phyloP scores from a whole-genome alignment of 371 early-diverging fungal genomes.

The Enterocytospora artemiae region DNA sequence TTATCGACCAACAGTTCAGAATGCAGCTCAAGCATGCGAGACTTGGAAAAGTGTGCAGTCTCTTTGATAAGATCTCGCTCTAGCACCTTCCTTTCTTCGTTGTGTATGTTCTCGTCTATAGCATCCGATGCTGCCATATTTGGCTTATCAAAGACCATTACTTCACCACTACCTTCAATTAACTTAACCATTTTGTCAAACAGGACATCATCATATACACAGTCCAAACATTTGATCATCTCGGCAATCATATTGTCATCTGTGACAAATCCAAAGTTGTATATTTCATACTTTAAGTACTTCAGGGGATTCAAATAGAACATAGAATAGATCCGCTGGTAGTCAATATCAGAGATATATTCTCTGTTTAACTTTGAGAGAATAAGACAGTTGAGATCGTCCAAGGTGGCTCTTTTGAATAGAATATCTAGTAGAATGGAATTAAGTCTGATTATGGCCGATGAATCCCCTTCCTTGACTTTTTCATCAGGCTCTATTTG shows the following conservation, averaged over 20 bases:
- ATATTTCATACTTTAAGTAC: background rate
- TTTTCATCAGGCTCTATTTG: no score
- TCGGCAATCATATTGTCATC: constrained; percentile 1
- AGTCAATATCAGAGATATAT: background rate
- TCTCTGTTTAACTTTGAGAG: background rate
- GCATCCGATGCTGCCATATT: no score
- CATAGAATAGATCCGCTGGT: constrained; percentile 4
- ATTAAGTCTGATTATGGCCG: no score
- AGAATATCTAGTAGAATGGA: background rate
- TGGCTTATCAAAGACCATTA: no score
- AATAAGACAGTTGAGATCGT: background rate
- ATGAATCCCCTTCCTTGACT: no score
- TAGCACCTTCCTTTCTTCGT: no score
- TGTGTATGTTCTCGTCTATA: no score
- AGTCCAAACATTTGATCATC: background rate
- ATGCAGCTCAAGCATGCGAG: no score
- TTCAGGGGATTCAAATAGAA: constrained; percentile 4
- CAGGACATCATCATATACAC: background rate
- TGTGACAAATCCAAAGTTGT: background rate
- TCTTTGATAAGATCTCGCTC: no score
- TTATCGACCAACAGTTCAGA: no score
- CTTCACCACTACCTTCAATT: no score
- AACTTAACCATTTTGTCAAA: background rate
- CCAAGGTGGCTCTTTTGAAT: background rate
- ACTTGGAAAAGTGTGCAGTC: no score